Conservation (phyloP, 2,329 filamentous ascomycete genomes). For the Plenodomus biglobosus region DNA sequence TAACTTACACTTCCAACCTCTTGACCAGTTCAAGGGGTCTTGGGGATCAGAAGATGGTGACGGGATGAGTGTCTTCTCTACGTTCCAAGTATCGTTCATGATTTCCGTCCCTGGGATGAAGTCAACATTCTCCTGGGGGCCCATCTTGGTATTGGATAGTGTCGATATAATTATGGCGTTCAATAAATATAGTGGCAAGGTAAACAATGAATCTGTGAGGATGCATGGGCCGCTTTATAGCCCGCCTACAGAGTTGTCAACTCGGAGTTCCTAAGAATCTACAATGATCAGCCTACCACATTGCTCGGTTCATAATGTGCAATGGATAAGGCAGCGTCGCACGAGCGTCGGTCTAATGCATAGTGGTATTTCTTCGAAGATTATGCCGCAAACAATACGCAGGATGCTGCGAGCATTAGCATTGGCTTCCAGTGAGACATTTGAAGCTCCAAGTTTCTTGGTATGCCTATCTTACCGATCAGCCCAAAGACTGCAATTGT, state of each 20-base stretch:
- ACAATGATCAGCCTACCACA: no score
- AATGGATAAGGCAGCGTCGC: neutral
- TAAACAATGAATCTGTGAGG: neutral
- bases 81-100: slow-evolving; percentile 24
- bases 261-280: no score
- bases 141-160: slow-evolving; percentile 13
- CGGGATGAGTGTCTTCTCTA: slow-evolving; percentile 31
- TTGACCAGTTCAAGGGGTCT: slow-evolving; percentile 45
- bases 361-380: neutral
- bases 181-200: neutral
- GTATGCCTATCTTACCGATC: no score
- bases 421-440: no score
- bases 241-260: neutral
- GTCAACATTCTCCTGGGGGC: slow-evolving; percentile 12
- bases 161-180: no score
- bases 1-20: slow-evolving; percentile 36
- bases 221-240: neutral
- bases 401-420: neutral
- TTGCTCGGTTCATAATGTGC: no score
- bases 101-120: slow-evolving; percentile 37
- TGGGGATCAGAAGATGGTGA: slow-evolving; percentile 36
- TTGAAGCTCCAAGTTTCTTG: no score
- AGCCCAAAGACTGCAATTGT: no score
- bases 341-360: neutral
- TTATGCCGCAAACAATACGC: neutral